Percentiles rank a stretch among this genome's conserved stretches.
Conservation (phyloP, 176 grass and related monocot genomes). For the Raddia distichophylla region DNA sequence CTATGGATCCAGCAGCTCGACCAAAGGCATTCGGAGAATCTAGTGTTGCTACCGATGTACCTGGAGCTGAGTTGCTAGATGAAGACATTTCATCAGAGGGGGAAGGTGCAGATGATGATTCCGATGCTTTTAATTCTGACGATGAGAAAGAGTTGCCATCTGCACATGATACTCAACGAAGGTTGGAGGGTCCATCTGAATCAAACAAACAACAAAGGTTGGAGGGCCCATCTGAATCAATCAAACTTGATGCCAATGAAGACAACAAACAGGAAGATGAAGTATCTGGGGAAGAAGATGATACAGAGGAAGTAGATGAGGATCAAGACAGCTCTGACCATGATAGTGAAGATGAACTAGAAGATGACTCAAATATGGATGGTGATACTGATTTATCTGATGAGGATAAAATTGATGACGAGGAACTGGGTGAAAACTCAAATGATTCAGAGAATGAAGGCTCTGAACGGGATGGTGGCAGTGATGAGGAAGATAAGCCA, state of each 20-base stretch:
- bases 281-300: slow-evolving; percentile 51
- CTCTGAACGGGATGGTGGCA: slow-evolving; percentile 42
- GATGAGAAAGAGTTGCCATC: slow-evolving; percentile 41
- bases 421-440: slow-evolving; percentile 27
- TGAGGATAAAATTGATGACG: slow-evolving; percentile 40
- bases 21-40: slow-evolving; percentile 93
- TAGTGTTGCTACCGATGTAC: slow-evolving; percentile 64
- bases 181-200: slow-evolving; percentile 8
- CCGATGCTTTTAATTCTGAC: slow-evolving; percentile 50
- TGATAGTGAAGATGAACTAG: slow-evolving; percentile 50
- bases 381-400: slow-evolving; percentile 44
- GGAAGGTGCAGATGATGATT: slow-evolving; percentile 47
- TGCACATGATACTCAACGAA: slow-evolving; percentile 25
- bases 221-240: slow-evolving; percentile 28
- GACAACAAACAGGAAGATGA: slow-evolving; percentile 37
- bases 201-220: slow-evolving; percentile 28
- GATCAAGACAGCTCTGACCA: slow-evolving; percentile 28
- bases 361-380: slow-evolving; percentile 47
- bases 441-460: slow-evolving; percentile 32
- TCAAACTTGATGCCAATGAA: slow-evolving; percentile 33
- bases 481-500: slow-evolving; percentile 49
- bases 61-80: slow-evolving; percentile 73
- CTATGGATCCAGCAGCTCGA: slow-evolving; percentile 72
- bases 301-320: slow-evolving; percentile 35
- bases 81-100: slow-evolving; percentile 48